Evolutionary conservation across 1,284 basidiomycete genomes (phyloP), one percentile per base, ranked within the genome.

Genomic region (Melampsora larici-populina): DNA sequence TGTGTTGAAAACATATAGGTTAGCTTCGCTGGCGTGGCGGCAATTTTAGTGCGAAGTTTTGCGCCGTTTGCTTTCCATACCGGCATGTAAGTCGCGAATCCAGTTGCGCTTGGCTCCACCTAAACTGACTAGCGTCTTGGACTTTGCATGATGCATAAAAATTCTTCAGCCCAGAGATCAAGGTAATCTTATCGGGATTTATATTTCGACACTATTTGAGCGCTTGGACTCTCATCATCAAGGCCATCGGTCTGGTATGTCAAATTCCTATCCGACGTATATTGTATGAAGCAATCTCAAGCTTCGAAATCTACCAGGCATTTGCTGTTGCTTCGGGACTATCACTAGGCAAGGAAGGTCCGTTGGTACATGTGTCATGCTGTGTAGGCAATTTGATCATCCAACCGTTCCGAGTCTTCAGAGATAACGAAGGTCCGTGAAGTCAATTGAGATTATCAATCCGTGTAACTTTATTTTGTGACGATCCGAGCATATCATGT

Each of bases 1-100:
- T 21, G 29, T 24, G 40, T 21, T 58, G 13, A 24, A 74, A 24
- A 36, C 6, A 9, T 26, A 18, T 76, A 91, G 90, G 86, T 90
- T 68, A 83, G 83, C 17, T 90, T 90, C 79, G 88, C 89, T 7
- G 87, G 87, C 62, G 88, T 87, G 81, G 88, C 90, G n/a, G 89
- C 90, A 0, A 79, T 89, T 11, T 84, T 91, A 0, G 90, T 91
- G 1, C 85, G 87, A 68, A 86, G 85, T 43, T 90, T 90, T 80
- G 90, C 90, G 11, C 90, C 90, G 74, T 90, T 90, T 81, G 90
- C 90, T 26, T 91, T 91, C 81, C 90, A 91, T 82, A 91, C 90
- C 49, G 90, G 90, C 86, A 91, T 91, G 82, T 83, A 89, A 85
- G n/a, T 67, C 15, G 51, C 31, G 40, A 33, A 13, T 66, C 9